Evolutionary conservation across 1,284 basidiomycete species (phyloP).

Genomic region (Austroboletus novae-zelandiae): DNA sequence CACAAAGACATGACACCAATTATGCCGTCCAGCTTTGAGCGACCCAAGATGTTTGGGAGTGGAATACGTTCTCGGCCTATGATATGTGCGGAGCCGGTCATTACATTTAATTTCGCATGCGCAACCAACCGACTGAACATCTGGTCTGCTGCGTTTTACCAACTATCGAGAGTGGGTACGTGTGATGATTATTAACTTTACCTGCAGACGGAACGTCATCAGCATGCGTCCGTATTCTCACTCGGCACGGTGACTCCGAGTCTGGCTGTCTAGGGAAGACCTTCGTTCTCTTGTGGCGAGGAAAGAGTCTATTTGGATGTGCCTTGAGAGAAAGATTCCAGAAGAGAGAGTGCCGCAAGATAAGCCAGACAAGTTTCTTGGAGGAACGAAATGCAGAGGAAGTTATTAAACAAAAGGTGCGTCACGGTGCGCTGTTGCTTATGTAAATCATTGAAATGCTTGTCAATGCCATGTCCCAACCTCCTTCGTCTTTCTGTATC

Average conservation of each 20-base stretch:
- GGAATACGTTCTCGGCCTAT: background rate
- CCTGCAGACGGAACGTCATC: background rate
- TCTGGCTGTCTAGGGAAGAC: background rate
- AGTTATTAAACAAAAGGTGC: too few species aligned
- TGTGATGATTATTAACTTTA: background rate
- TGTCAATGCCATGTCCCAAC: too few species aligned
- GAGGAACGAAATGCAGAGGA: too few species aligned
- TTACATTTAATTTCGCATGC: background rate
- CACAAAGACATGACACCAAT: background rate
- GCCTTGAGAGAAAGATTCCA: too few species aligned
- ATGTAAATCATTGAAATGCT: too few species aligned
- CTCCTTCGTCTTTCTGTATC: too few species aligned
- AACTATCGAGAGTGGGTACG: background rate
- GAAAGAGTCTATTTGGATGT: too few species aligned
- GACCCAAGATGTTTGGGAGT: background rate
- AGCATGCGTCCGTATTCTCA: background rate
- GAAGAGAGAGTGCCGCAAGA: too few species aligned
- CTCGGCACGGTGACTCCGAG: background rate
- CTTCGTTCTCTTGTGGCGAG: background rate
- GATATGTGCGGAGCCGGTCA: background rate
- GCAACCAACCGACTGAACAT: background rate
- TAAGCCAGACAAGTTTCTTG: too few species aligned
- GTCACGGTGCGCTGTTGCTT: too few species aligned
- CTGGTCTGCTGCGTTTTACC: background rate
- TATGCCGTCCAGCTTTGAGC: background rate